Conservation (phyloP, 805 yeast genomes). For the Martiniozyma abietophila region DNA sequence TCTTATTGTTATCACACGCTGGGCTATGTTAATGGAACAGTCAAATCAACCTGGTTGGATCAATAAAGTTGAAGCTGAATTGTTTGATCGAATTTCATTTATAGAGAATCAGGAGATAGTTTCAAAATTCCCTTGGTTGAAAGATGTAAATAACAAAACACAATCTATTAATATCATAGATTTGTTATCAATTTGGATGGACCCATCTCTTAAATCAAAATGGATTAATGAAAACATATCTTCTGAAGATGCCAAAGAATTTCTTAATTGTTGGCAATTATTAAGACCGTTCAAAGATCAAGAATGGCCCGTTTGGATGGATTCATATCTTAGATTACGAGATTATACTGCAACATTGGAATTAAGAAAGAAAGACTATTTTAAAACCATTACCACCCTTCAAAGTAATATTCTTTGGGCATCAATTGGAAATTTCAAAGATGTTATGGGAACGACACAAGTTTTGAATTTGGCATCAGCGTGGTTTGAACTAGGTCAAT, state of each 20-base stretch:
- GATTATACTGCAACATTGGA: slow-evolving; percentile 68
- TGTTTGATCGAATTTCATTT: slow-evolving; percentile 21
- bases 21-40: slow-evolving; percentile 17
- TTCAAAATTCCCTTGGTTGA: slow-evolving; percentile 11
- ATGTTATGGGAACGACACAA: slow-evolving; percentile 18
- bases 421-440: slow-evolving; percentile 14
- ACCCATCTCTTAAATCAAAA: slow-evolving; percentile 9
- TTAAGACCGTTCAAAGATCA: slow-evolving; percentile 15
- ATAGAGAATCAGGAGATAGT: slow-evolving; percentile 17
- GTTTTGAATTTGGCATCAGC: slow-evolving; percentile 23
- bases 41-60: slow-evolving; percentile 7
- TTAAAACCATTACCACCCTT: slow-evolving; percentile 17
- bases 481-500: slow-evolving; percentile 14
- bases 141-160: not conserved
- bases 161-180: slow-evolving; percentile 14
- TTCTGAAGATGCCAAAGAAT: slow-evolving; percentile 12
- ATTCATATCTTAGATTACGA: slow-evolving; percentile 69
- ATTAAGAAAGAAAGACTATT: slow-evolving; percentile 33
- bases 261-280: slow-evolving; percentile 17
- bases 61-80: slow-evolving; percentile 12
- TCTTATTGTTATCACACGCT: slow-evolving; percentile 20
- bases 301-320: slow-evolving; percentile 65
- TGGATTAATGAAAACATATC: slow-evolving; percentile 19
- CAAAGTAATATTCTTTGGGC: slow-evolving; percentile 23
- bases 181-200: slow-evolving; percentile 15